Evolutionary conservation across 2,329 filamentous ascomycete species (phyloP), one percentile per base, ranked within the genome.

Genomic region (Dryadomyces quercus-mongolicae): DNA sequence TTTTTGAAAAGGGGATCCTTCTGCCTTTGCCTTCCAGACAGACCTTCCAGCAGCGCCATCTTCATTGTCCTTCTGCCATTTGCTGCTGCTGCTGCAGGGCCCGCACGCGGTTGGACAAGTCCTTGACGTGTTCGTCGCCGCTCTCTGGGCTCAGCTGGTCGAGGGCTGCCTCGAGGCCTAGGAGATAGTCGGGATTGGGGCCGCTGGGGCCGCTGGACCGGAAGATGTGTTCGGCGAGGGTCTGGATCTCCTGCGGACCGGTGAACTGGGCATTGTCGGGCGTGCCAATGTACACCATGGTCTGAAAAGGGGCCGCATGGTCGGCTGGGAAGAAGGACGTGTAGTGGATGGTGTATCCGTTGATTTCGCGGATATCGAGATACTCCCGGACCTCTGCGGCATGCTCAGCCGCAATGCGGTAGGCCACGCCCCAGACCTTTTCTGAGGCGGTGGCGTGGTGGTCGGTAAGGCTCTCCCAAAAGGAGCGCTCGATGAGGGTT

Each of bases 311-410:
- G 69, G 61, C 4, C 15, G 66, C 64, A 25, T 64, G 64, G 58
- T 72, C 68, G 4, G 79, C 75, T 7, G 85, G 82, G 62, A 91
- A 75, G 67, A 97, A 96, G 0, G 86, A 82, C 31, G 90, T 88
- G 68, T 90, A 88, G 69, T 96, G 91, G 60, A 95, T 94, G 53
- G 84, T 88, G 70, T 98, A 98, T 25, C 93, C 93, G 71, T 97
- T 95, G 65, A 97, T 95, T 70, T 98, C 93, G 48, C 93, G 85
- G 60, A 96, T 92, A 68, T 97, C 91, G 49, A 98, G 86, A 67
- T 96, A 96, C 56, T 70, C 78, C 61, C 88, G 85, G 4, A 96
- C 92, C 70, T 92, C 85, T 57, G 82, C 77, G 21, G 94, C 89
- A 60, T 83, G 78, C 2, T 80, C 74, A 7, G 83, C 69, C 31